These are phyloP conservation scores for Suillus alpinus DNA, from an alignment of 768 basidiomycete species.

Conservation along the genomic window DNA sequence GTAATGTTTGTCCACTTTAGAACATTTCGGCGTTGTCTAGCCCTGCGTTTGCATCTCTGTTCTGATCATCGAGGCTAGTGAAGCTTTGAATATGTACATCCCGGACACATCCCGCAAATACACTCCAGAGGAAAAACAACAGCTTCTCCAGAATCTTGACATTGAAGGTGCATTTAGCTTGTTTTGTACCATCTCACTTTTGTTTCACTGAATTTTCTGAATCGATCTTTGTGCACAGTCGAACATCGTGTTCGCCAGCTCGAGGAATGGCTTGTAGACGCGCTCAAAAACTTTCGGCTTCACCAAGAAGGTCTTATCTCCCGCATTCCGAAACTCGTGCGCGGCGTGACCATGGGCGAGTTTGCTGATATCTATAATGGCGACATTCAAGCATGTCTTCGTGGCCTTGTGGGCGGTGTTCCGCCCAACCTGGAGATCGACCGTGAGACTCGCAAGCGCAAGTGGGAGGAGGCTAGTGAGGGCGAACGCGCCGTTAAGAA, in stretches of 20 bases:
- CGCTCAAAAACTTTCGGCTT: slow-evolving; percentile 69
- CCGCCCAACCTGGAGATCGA: slow-evolving; percentile 55
- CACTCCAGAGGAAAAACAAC: slow-evolving; percentile 68
- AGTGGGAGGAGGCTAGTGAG: slow-evolving; percentile 56
- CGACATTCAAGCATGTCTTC: slow-evolving; percentile 67
- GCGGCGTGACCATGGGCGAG: slow-evolving; percentile 69
- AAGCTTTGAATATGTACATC: slow-evolving; percentile 17
- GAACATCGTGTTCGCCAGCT: slow-evolving; percentile 73
- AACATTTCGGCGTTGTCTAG: not conserved
- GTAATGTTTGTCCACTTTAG: not conserved
- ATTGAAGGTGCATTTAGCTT: slow-evolving; percentile 58
- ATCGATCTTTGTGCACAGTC: slow-evolving; percentile 38
- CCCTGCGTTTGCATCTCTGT: not conserved
- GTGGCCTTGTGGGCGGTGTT: slow-evolving; percentile 52
- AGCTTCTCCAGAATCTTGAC: slow-evolving; percentile 74
- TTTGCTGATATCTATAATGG: slow-evolving; percentile 79
- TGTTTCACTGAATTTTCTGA: slow-evolving; percentile 4
- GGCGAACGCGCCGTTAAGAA: slow-evolving; percentile 53
- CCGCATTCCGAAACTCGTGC: slow-evolving; percentile 73
- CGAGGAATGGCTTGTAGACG: slow-evolving; percentile 70
- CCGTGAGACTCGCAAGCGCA: slow-evolving; percentile 67
- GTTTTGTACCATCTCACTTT: not conserved
- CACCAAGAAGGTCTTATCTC: slow-evolving; percentile 74
- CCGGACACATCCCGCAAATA: slow-evolving; percentile 33
- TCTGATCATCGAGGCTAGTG: not conserved